Conservation (phyloP, 371 early-diverging fungal genomes). For the Mucor circinelloides region DNA sequence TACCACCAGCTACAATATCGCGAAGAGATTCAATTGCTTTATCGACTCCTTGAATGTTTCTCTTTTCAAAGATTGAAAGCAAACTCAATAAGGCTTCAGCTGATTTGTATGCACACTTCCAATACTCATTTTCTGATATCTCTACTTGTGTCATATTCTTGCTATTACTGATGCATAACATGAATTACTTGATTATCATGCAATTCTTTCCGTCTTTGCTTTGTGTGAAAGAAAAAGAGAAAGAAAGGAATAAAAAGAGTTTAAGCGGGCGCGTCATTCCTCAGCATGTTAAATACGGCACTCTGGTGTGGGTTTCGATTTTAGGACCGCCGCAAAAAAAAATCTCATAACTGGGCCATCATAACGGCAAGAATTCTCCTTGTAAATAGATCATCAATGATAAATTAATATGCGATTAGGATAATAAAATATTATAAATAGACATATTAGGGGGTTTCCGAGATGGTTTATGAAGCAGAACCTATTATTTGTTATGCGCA, state of each 20-base stretch:
- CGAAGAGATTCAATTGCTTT: not conserved
- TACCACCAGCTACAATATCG: not conserved
- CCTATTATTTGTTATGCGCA: too few species aligned
- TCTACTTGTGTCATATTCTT: not conserved
- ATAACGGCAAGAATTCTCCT: too few species aligned
- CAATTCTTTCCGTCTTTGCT: not conserved
- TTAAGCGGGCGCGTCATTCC: not conserved
- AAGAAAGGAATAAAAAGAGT: not conserved
- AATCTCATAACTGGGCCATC: too few species aligned
- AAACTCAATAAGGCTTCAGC: conserved; percentile 28
- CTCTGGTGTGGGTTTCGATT: too few species aligned
- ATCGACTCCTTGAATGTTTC: conserved; percentile 19
- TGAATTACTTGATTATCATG: not conserved
- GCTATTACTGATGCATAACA: not conserved
- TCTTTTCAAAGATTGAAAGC: conserved; percentile 24
- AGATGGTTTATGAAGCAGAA: too few species aligned
- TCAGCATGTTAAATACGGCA: not conserved
- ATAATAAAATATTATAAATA: too few species aligned
- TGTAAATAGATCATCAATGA: too few species aligned
- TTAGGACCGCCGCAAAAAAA: too few species aligned
- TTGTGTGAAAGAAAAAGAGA: not conserved
- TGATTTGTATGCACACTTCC: conserved; percentile 24
- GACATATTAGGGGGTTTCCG: too few species aligned
- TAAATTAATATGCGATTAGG: too few species aligned
- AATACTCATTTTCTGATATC: conserved; percentile 10